Base-by-base conservation (phyloP, 2,329 filamentous ascomycete genomes). In the Lojkania enalia region DNA sequence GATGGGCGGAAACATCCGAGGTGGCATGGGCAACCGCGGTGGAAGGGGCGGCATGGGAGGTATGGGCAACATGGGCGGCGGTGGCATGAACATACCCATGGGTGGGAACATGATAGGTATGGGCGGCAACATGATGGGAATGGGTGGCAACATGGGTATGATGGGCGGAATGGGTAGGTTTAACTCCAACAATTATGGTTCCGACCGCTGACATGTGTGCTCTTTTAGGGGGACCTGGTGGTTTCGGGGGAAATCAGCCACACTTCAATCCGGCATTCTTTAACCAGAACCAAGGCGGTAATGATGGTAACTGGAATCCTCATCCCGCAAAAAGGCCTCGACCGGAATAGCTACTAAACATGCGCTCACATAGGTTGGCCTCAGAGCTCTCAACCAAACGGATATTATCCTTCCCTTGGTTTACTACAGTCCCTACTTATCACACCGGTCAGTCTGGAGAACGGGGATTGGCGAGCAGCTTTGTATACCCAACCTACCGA, bases 261-360 rank as follows among this genome's bases (percentile, higher is more conserved):
- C 82, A 84, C 60, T 92, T 90, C 71, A 88, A 86, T 63, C 82
- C 85, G 27, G 82, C 78, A 46, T 90, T 90, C 73, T 92, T 90
- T 67, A 75, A 49, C 20, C 59, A 66, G 23, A 59, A 77, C 36
- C 75, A 76, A 43, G 73, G 73, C 13, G 67, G 69, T 33, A 70
- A 71, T 21, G 73, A 74, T 32, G 77, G 85, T 43, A 83, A 83
- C 70, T 88, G 87, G 77, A 92, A 92, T 61, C 88, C 88, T 4
- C 88, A 92, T 57, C 87, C 87, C 20, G 84, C 85, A 3, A 94
- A 94, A 74, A 79, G 88, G 55, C 85, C 87, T 54, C 81, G 88
- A 51, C 87, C 87, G 49, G 88, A 91, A 57, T 82, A 72, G 63
- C 23, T 33, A 33, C 30, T 33, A 33, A 33, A 27, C n/a, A 27